These are phyloP conservation scores for Aphanomyces cochlioides DNA, from an alignment of 352 stramenopile species.

Conservation along the genomic window DNA sequence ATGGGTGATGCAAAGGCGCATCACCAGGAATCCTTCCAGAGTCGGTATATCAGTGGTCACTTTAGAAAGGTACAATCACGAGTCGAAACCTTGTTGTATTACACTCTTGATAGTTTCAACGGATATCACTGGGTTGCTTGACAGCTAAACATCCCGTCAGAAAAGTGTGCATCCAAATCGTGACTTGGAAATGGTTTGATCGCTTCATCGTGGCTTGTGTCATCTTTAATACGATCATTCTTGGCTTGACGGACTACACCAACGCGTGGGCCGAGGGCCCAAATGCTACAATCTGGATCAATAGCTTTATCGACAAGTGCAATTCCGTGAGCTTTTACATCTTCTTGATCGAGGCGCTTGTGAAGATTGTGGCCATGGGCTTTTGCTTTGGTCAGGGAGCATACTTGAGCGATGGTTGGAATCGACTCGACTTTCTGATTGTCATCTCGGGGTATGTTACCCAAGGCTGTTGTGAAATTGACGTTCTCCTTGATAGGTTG, in stretches of 20 bases:
- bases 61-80: no score
- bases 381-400: constrained; percentile 49
- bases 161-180: constrained; percentile 43
- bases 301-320: constrained; percentile 40
- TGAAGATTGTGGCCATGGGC: constrained; percentile 83
- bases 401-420: constrained; percentile 77
- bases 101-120: neutral
- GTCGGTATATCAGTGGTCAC: no score
- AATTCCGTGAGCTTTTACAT: constrained; percentile 48
- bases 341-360: constrained; percentile 65
- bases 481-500: constrained; percentile 58
- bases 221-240: constrained; percentile 57
- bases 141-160: constrained; percentile 39
- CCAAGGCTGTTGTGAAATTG: neutral
- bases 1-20: no score
- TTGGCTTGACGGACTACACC: constrained; percentile 57
- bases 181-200: constrained; percentile 70
- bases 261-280: constrained; percentile 39
- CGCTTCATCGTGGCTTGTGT: constrained; percentile 70
- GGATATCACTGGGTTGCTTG: constrained; percentile 28
- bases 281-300: constrained; percentile 38
- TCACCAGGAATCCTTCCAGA: no score
- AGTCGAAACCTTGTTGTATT: no score
- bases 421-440: constrained; percentile 76
- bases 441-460: constrained; percentile 46